Base-by-base conservation (phyloP, 1,284 basidiomycete genomes). In the Cutaneotrichosporon sp. region DNA sequence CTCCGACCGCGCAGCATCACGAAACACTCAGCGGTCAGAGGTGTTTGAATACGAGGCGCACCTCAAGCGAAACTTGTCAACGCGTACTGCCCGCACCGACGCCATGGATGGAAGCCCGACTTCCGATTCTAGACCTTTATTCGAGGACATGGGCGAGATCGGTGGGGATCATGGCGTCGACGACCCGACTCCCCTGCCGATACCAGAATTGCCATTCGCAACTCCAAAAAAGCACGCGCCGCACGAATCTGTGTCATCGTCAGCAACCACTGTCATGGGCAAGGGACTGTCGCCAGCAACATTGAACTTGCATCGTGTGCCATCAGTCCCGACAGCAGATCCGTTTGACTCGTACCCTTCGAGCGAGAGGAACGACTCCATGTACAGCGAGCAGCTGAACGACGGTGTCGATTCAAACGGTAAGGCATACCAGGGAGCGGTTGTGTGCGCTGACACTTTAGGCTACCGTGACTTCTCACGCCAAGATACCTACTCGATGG, bases 1-100 rank as follows among this genome's bases (percentile, higher is more conserved):
- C 9, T 11, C 29, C 3, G 66, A 69, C 25, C 63, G 71, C 43
- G 60, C 71, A 0, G 34, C 53, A 0, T 74, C 71, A 2, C 57
- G 71, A 9, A 62, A 46, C 17, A 73, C 71, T 0, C 60, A 61
- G 39, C 61, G 56, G 3, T 74, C 71, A 2, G 59, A 56, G 43
- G 64, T 68, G 11, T 74, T 72, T 51, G 71, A 74, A 52, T 74
- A 69, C 50, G 70, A 72, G 46, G 46, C 58, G 4, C 69, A 74
- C 47, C 63, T 74, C 1, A 55, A 66, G 9, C 55, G 72, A 17
- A 66, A 61, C 35, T 35, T 72, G 11, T 72, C 70, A 0, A 64
- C 64, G 46, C 62, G 70, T 5, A 71, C 71, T 2, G 68, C 69
- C 11, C 57, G 66, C 26, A 59, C 56, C 3, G 66, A 60, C 12